Evolutionary conservation across 2,329 filamentous ascomycete genomes (phyloP).

Genomic region (Nigrograna mackinnonii): DNA sequence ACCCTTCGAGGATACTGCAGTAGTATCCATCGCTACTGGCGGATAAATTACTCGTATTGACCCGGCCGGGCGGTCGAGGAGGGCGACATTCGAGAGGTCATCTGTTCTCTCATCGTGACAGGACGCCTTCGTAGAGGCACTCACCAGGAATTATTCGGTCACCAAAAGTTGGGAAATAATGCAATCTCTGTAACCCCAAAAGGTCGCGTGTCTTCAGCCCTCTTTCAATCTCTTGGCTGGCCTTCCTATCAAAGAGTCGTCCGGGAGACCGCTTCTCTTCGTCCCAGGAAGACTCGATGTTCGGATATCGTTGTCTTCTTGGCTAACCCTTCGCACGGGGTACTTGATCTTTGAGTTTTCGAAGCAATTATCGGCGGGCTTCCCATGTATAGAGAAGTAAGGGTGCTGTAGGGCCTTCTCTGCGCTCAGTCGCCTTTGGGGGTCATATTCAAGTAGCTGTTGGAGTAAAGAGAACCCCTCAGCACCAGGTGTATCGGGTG

Average conservation of each 20-base stretch:
- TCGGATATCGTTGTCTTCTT: constrained; percentile 96
- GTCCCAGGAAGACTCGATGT: constrained; percentile 87
- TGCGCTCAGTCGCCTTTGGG: constrained; percentile 83
- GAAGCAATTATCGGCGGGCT: constrained; percentile 82
- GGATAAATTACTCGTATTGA: too few species aligned
- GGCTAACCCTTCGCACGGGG: constrained; percentile 84
- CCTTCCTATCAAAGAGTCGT: constrained; percentile 70
- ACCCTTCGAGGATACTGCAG: too few species aligned
- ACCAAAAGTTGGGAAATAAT: too few species aligned
- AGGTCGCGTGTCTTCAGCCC: constrained; percentile 24
- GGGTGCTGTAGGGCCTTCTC: constrained; percentile 86
- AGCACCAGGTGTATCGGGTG: constrained; percentile 45
- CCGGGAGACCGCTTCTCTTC: constrained; percentile 82
- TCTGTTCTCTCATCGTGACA: too few species aligned
- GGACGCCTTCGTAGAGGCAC: too few species aligned
- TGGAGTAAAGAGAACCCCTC: constrained; percentile 84
- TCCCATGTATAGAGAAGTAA: constrained; percentile 70
- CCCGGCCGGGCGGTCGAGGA: too few species aligned
- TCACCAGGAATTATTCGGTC: too few species aligned
- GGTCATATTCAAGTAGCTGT: constrained; percentile 89
- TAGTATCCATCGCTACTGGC: too few species aligned
- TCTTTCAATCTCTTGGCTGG: constrained; percentile 60
- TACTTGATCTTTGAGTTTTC: constrained; percentile 88
- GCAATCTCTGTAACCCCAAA: too few species aligned
- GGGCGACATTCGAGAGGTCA: too few species aligned